Base-by-base conservation (phyloP, 2,329 filamentous ascomycete genomes). In the Shiraia sp. region DNA sequence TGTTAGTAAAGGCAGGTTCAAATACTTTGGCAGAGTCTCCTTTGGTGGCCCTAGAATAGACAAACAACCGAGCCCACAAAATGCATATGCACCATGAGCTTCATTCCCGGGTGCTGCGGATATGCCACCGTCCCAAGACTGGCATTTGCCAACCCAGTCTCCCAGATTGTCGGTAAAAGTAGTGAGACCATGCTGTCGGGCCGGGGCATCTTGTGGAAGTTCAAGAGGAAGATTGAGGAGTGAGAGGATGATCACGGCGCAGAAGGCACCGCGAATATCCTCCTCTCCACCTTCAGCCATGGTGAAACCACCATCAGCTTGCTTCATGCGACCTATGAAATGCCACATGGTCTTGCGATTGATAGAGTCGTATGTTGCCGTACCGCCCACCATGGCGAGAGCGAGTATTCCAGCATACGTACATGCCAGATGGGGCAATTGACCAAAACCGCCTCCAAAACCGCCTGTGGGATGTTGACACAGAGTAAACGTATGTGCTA, bases 21-120 rank as follows among this genome's bases (percentile, higher is more conserved):
- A 79, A 65, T 80, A 92, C 81, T 79, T 83, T 47, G 82, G 78
- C 52, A 96, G 83, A 49, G 82, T 86, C 55, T 81, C 78, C 66
- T 87, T 79, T 42, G 93, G 92, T 42, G 85, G 78, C 61, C 88
- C 90, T 33, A 97, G 74, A 51, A 97, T 88, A 60, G 88, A 86
- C 40, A 99, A 80, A 70, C 89, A 95, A 40, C 87, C 93, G 45
- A 99, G 75, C 41, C 88, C 91, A 72, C 92, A 96, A 72, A 97
- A 97, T 17, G 92, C 89, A 73, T 97, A 99, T 51, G 90, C 93
- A 47, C 93, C 93, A 72, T 99, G 93, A 40, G 92, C 93, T 77
- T 99, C 93, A 51, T 87, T 85, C 45, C 86, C 86, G 37, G 91
- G 93, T 51, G 86, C 85, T 41, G 83, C 87, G 52, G 88, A 91